Evolutionary conservation across 768 basidiomycete species (phyloP).

Genomic region (Coprinopsis sp.): DNA sequence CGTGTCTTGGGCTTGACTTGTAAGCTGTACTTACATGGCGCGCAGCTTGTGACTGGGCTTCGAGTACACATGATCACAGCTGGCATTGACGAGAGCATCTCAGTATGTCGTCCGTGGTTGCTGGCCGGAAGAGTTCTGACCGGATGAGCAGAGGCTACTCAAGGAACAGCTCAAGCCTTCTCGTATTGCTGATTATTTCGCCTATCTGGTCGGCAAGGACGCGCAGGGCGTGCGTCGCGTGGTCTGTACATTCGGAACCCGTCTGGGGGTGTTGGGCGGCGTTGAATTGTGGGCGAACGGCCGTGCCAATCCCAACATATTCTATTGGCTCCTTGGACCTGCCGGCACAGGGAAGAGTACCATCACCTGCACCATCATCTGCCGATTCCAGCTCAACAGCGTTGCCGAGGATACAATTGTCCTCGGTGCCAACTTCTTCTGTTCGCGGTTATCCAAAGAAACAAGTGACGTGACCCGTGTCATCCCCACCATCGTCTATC

Average conservation of each 20-base stretch:
- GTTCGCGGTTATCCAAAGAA: slow-evolving; percentile 21
- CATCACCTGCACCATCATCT: too few species aligned
- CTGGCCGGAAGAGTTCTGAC: background rate
- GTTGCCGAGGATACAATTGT: slow-evolving; percentile 8
- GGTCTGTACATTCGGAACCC: slow-evolving; percentile 22
- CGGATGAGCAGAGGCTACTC: slow-evolving; percentile 5
- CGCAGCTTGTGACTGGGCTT: slow-evolving; percentile 10
- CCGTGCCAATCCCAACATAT: slow-evolving; percentile 10
- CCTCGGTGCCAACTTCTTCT: slow-evolving; percentile 23
- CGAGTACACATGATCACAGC: slow-evolving; percentile 9
- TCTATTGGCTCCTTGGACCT: slow-evolving; percentile 19
- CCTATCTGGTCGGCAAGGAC: slow-evolving; percentile 9
- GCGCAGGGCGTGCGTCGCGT: slow-evolving; percentile 9
- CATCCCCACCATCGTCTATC: slow-evolving; percentile 21
- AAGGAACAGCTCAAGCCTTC: slow-evolving; percentile 13
- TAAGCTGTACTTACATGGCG: background rate
- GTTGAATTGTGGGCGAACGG: slow-evolving; percentile 22
- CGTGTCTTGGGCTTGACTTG: background rate
- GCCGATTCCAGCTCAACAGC: too few species aligned
- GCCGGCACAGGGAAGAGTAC: too few species aligned
- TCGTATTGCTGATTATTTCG: slow-evolving; percentile 11
- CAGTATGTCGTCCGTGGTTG: background rate
- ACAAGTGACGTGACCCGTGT: slow-evolving; percentile 13
- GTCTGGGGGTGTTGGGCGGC: slow-evolving; percentile 17
- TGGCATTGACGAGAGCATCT: slow-evolving; percentile 5